These are phyloP conservation scores for Apiospora hydei DNA, from an alignment of 2,329 filamentous ascomycete species.

Conservation along the genomic window DNA sequence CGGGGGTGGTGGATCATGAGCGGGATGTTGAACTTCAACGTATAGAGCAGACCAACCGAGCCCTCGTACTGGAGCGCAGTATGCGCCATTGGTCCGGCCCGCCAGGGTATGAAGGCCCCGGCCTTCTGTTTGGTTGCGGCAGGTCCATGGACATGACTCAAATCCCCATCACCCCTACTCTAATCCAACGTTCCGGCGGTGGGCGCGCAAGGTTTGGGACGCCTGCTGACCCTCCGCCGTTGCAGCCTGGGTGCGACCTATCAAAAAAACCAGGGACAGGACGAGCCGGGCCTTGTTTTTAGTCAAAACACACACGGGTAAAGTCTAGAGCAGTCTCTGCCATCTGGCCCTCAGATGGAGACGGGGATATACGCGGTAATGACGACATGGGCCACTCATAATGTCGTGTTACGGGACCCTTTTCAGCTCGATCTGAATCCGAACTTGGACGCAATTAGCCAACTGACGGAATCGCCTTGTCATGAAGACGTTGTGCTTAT, in stretches of 20 bases:
- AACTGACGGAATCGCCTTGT: slow-evolving; percentile 5
- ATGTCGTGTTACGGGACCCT: slow-evolving; percentile 3
- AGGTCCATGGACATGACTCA: neutral
- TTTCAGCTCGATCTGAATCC: neutral
- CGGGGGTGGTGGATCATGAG: slow-evolving; percentile 7
- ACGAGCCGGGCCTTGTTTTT: neutral
- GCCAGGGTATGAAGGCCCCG: neutral
- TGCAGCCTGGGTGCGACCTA: neutral
- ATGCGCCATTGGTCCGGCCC: slow-evolving; percentile 1
- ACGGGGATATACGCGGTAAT: neutral
- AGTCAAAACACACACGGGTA: neutral
- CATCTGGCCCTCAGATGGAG: neutral
- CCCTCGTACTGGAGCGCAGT: neutral
- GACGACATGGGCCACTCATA: neutral
- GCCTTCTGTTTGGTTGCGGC: neutral
- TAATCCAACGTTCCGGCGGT: neutral
- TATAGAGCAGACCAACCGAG: slow-evolving; percentile 1
- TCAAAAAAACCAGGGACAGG: neutral
- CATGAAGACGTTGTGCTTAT: slow-evolving; percentile 7
- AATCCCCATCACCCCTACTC: neutral
- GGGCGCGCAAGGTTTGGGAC: neutral
- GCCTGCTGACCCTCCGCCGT: neutral
- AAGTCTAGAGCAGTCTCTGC: neutral
- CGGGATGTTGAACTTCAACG: neutral
- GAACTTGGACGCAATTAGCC: slow-evolving; percentile 6